Evolutionary conservation across 2,329 filamentous ascomycete species (phyloP), one percentile per base, ranked within the genome.

Genomic region (Verticillium zaregamsianum): DNA sequence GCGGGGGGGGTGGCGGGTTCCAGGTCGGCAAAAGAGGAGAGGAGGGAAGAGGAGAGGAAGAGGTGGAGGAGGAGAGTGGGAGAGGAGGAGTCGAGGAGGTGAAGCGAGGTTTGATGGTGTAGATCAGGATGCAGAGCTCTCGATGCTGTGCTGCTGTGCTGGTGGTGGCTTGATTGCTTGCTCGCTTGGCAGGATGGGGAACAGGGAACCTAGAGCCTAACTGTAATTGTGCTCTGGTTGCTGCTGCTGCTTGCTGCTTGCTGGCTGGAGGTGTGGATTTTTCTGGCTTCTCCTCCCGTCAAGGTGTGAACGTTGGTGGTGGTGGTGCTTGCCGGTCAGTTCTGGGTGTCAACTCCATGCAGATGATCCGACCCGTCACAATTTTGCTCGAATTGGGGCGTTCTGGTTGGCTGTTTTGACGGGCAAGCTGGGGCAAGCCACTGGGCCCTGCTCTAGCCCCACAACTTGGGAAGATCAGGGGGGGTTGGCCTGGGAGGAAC

Each of bases 61-160:
- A 39, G 40, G 49, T 32, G 31, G 58, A 54, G 15, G 58, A 23
- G 32, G 49, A 33, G 39, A 35, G 25, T 45, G 55, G 40, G 58
- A 61, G 61, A 61, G 59, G 63, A 64, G 57, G 59, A 55, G 52
- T 57, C 35, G 40, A 35, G 61, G 40, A 32, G 61, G 57, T 61
- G 63, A 61, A 57, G 55, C 61, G 59, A 62, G 63, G 61, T 59
- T 63, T 64, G 63, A 64, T 55, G 63, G 61, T 64, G 39, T 28
- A 57, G 61, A 61, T 49, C 45, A 49, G 45, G 45, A 49, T 49
- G 45, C 45, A 49, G 45, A 49, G 45, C n/a, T 49, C 45, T 49
- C 45, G 45, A 49, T 49, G 45, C 45, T 23, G 45, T 49, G 45
- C 20, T 23, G 45, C 33, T 35, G 9, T 35, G 33, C 33, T 49